These are phyloP conservation scores for Penicillium diatomitis DNA, from an alignment of 495 filamentous ascomycete species.

Conservation along the genomic window DNA sequence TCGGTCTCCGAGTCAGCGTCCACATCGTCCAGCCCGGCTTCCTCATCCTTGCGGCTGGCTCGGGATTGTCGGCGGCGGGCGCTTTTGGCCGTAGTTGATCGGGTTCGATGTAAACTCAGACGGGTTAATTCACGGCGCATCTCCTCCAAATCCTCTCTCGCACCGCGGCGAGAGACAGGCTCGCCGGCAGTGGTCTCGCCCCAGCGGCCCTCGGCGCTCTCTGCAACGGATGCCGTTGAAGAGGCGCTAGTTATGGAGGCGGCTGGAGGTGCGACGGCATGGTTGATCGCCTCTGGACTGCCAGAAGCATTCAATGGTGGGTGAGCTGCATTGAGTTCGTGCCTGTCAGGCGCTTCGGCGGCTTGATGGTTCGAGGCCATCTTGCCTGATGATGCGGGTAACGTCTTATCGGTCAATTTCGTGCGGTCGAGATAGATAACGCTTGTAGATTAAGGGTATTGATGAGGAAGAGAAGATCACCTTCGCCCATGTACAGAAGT, in stretches of 20 bases:
- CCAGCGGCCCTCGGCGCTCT: conserved; percentile 53
- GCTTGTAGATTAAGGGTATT: too few relatives aligned
- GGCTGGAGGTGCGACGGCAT: conserved; percentile 6
- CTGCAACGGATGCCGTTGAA: conserved; percentile 12
- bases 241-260: conserved; percentile 10
- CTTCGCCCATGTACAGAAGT: conserved; percentile 5
- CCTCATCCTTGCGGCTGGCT: conserved; percentile 24
- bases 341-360: conserved; percentile 2
- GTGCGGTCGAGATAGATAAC: too few relatives aligned
- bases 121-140: conserved; percentile 56
- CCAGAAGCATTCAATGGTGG: too few relatives aligned
- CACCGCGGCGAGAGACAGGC: conserved; percentile 49
- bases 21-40: conserved; percentile 21
- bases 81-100: conserved; percentile 20
- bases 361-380: conserved; percentile 17
- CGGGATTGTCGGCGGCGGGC: conserved; percentile 17
- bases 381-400: conserved; percentile 2
- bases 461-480: too few relatives aligned
- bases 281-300: conserved; percentile 1
- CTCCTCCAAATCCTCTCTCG: conserved; percentile 64
- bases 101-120: conserved; percentile 44
- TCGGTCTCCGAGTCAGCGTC: conserved; percentile 22
- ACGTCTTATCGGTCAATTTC: too few relatives aligned
- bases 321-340: too few relatives aligned
- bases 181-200: conserved; percentile 62